Conservation (phyloP, 495 filamentous ascomycete genomes). For the Cryomyces antarcticus region DNA sequence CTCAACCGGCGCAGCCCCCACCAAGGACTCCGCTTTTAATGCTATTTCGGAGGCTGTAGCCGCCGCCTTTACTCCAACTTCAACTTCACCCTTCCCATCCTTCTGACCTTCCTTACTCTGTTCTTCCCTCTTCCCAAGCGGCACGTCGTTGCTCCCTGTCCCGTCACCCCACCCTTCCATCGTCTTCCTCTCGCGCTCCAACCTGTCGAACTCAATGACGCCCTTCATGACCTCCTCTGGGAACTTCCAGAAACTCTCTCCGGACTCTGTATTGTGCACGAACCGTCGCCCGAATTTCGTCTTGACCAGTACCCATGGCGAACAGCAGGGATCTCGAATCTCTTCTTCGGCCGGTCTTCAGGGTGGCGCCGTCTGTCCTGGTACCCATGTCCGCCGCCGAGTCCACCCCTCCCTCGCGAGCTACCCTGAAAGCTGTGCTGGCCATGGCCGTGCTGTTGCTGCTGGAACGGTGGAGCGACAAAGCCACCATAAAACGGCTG, state of each 20-base stretch:
- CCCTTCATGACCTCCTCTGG: constrained; percentile 65
- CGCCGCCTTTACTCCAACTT: constrained; percentile 27
- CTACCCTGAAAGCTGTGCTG: constrained; percentile 1
- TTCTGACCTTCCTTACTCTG: background rate
- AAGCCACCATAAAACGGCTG: background rate
- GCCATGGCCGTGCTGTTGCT: background rate
- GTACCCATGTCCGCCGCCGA: constrained; percentile 4
- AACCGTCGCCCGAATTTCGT: constrained; percentile 79
- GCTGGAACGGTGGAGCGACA: background rate
- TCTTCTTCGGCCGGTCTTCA: constrained; percentile 62
- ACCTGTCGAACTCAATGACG: constrained; percentile 48
- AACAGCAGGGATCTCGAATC: constrained; percentile 55
- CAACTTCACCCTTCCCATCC: constrained; percentile 12
- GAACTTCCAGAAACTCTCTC: constrained; percentile 55
- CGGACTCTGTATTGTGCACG: constrained; percentile 62
- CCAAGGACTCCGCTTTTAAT: constrained; percentile 1
- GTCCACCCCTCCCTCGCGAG: constrained; percentile 1
- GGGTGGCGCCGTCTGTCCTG: constrained; percentile 37
- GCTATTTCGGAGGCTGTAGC: constrained; percentile 5
- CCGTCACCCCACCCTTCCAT: no score
- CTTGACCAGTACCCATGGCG: constrained; percentile 82
- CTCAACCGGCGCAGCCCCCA: constrained; percentile 1
- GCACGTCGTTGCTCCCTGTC: background rate
- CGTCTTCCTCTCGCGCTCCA: constrained; percentile 27
- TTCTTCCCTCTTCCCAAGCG: constrained; percentile 14